Conservation (phyloP, 2,329 filamentous ascomycete species). For the Alternaria triticimaculans region DNA sequence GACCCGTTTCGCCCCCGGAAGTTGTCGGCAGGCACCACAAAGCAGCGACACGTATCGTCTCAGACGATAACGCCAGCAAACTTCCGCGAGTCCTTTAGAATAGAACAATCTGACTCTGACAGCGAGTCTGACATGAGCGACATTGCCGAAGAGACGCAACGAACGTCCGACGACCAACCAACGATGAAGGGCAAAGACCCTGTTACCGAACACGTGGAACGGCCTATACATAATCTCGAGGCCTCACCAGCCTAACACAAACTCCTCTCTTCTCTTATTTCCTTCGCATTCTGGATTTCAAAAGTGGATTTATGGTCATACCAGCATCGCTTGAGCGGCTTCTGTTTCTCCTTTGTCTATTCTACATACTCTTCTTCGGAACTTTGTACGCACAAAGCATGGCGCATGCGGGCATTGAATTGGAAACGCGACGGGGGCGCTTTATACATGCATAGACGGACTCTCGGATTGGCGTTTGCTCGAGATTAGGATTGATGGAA, state of each 20-base stretch:
- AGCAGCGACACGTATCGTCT: conserved; percentile 44
- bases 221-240: conserved; percentile 14
- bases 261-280: conserved; percentile 9
- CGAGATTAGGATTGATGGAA: conserved; percentile 3
- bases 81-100: conserved; percentile 33
- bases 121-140: conserved; percentile 43
- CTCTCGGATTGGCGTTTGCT: conserved; percentile 8
- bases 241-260: conserved; percentile 21
- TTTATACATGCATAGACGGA: conserved; percentile 13
- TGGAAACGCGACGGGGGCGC: conserved; percentile 14
- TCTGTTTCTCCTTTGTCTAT: conserved; percentile 13
- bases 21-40: conserved; percentile 36
- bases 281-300: conserved; percentile 21
- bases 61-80: conserved; percentile 45
- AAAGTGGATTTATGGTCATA: conserved; percentile 23
- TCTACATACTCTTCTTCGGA: conserved; percentile 12
- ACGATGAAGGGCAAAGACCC: conserved; percentile 23
- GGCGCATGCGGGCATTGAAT: conserved; percentile 19
- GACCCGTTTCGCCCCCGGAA: conserved; percentile 33
- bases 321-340: conserved; percentile 22
- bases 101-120: conserved; percentile 29
- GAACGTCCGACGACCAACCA: conserved; percentile 11
- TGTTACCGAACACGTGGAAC: conserved; percentile 15
- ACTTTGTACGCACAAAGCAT: conserved; percentile 19
- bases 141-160: conserved; percentile 39